Evolutionary conservation across 768 basidiomycete genomes (phyloP), one percentile per base, ranked within the genome.

Genomic region (Suillus ampliporus): DNA sequence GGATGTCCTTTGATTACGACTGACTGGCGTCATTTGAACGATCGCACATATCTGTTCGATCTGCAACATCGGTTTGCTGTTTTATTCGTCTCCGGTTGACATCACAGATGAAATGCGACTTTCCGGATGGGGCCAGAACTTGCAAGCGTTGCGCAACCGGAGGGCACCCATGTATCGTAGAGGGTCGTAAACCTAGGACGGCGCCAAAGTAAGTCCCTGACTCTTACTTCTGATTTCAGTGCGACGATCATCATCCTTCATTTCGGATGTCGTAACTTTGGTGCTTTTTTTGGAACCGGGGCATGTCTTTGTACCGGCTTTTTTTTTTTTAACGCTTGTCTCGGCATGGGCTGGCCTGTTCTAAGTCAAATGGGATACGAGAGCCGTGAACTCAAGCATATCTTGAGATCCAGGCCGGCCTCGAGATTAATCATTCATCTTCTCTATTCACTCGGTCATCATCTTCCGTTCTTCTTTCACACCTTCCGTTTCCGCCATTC

Each of bases 91-190:
- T 61, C 65, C 66, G 67, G 66, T 47, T 37, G 57, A 64, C 21
- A 38, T 34, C 34, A 63, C 65, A 93, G 90, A 94, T 94, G 92
- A 93, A 89, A 81, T 94, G 92, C 77, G 89, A 88, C 67, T 93
- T 94, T 72, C 89, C 89, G 43, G 81, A 80, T 66, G 80, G 85
- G 63, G 86, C 89, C 59, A 87, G 86, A 69, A 87, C 89, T n/a
- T 94, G 92, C 77, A 88, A 83, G 70, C 85, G 92, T 53, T 94
- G 92, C 75, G 88, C 85, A 68, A 68, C 82, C 31, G 85, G 87
- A 57, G 88, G 89, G 1, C 90, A 92, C 75, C 81, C 86, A 47
- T 94, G 92, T 73, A 87, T 93, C 67, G 91, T 94, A 43, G 92
- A 93, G 75, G 91, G 91, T 54, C 83, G 92, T 64, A 92, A 91